Evolutionary conservation across 306 rosid genomes (phyloP).

Genomic region (Rubus idaeus): DNA sequence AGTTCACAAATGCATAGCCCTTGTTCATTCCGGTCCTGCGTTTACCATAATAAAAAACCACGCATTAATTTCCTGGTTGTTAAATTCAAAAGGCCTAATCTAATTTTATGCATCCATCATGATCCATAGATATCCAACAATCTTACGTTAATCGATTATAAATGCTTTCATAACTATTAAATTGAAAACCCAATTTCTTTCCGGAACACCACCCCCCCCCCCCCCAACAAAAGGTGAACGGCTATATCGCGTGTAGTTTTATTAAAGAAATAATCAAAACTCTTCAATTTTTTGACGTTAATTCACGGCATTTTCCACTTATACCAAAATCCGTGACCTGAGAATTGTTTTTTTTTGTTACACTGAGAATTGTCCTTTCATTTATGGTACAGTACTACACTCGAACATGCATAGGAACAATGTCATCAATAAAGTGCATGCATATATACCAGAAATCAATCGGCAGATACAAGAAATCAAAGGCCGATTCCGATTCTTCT

Average conservation of each 20-base stretch:
- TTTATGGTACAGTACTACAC: neutral
- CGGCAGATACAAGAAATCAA: constrained; percentile 58
- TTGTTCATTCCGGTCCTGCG: constrained; percentile 51
- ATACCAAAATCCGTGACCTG: too few relatives aligned
- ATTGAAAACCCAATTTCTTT: neutral
- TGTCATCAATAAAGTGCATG: neutral
- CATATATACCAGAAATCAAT: constrained; percentile 45
- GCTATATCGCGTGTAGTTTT: too few relatives aligned
- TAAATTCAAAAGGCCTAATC: neutral
- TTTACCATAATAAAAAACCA: neutral
- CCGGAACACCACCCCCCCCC: too few relatives aligned
- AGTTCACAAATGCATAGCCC: constrained; percentile 74
- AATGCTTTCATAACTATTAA: neutral
- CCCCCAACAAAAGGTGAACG: too few relatives aligned
- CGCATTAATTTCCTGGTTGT: neutral
- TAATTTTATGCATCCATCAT: neutral
- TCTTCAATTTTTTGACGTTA: too few relatives aligned
- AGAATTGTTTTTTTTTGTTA: too few relatives aligned
- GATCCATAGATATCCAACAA: neutral
- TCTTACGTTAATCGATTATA: neutral
- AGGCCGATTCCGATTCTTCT: constrained; percentile 28
- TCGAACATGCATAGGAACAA: neutral
- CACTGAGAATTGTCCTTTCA: too few relatives aligned
- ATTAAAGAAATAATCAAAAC: too few relatives aligned
- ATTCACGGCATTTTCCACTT: too few relatives aligned